Evolutionary conservation across 192 early-diverging fungal genomes (phyloP).

Genomic region (Piromyces finnis): DNA sequence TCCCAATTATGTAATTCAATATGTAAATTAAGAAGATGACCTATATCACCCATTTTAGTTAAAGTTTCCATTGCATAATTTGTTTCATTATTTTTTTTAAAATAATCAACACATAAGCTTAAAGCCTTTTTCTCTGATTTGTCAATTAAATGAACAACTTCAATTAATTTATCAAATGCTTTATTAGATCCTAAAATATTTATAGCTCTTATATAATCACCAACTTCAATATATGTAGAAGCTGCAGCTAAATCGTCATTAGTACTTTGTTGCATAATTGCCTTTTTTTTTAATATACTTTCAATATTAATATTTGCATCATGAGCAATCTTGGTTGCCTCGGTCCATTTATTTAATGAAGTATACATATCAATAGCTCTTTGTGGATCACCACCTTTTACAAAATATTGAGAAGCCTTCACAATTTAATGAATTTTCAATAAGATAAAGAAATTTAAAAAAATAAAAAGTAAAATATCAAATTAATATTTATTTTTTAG

Average conservation of each 20-base stretch:
- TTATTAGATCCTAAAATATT: slow-evolving; percentile 28
- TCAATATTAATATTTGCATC: slow-evolving; percentile 18
- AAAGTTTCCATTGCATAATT: slow-evolving; percentile 26
- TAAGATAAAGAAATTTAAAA: too few relatives aligned
- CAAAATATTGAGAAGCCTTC: slow-evolving; percentile 26
- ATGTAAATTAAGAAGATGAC: slow-evolving; percentile 18
- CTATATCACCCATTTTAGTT: slow-evolving; percentile 27
- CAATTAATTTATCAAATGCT: slow-evolving; percentile 26
- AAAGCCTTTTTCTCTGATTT: slow-evolving; percentile 18
- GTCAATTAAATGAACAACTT: slow-evolving; percentile 11
- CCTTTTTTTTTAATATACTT: slow-evolving; percentile 29
- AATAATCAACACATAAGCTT: slow-evolving; percentile 21
- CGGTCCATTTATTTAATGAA: slow-evolving; percentile 34
- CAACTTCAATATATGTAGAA: slow-evolving; percentile 32
- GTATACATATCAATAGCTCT: slow-evolving; percentile 42
- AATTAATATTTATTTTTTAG: too few relatives aligned
- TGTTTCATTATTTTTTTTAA: slow-evolving; percentile 18
- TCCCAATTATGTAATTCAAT: slow-evolving; percentile 32
- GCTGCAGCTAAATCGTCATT: slow-evolving; percentile 39
- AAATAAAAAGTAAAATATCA: too few relatives aligned
- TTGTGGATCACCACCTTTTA: slow-evolving; percentile 16
- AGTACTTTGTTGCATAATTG: slow-evolving; percentile 26
- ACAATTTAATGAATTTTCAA: too few relatives aligned
- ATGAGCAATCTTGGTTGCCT: slow-evolving; percentile 26
- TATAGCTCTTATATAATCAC: slow-evolving; percentile 29